Conservation (phyloP, 202 grass and related monocot genomes). For the Zizania palustris region DNA sequence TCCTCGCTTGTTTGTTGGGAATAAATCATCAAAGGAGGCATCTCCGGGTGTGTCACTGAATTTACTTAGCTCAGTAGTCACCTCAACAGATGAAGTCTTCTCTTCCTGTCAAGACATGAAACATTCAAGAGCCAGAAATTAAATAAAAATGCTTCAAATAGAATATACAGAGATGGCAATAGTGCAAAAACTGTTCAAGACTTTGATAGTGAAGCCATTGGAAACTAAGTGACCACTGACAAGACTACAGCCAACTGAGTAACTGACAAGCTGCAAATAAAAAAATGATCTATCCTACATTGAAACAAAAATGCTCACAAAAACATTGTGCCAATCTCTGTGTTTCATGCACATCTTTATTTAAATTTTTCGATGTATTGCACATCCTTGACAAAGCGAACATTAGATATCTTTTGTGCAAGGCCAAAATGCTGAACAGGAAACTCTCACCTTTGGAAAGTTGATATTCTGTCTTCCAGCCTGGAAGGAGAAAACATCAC, state of each 20-base stretch:
- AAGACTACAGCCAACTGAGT: neutral
- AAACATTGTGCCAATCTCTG: neutral
- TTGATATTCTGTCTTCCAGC: slow-evolving; percentile 65
- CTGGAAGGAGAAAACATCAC: slow-evolving; percentile 77
- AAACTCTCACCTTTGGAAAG: slow-evolving; percentile 61
- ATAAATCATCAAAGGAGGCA: slow-evolving; percentile 89
- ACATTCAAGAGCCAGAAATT: slow-evolving; percentile 24
- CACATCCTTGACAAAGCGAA: slow-evolving; percentile 11
- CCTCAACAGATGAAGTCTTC: slow-evolving; percentile 55
- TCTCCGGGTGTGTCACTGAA: slow-evolving; percentile 95
- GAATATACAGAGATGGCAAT: neutral
- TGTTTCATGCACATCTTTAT: neutral
- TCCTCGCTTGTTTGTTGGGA: slow-evolving; percentile 66
- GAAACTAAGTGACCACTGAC: neutral
- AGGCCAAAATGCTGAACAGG: slow-evolving; percentile 2
- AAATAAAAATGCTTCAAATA: slow-evolving; percentile 14
- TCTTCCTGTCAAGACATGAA: slow-evolving; percentile 45
- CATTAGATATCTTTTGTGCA: neutral
- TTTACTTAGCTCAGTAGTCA: slow-evolving; percentile 57
- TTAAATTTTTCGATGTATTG: neutral
- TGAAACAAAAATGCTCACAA: neutral
- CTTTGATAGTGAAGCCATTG: slow-evolving; percentile 17
- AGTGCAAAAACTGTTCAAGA: neutral
- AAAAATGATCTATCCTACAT: neutral
- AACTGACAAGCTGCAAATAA: neutral